Evolutionary conservation across 805 yeast genomes (phyloP).

Genomic region (Monosporozyma servazzii): DNA sequence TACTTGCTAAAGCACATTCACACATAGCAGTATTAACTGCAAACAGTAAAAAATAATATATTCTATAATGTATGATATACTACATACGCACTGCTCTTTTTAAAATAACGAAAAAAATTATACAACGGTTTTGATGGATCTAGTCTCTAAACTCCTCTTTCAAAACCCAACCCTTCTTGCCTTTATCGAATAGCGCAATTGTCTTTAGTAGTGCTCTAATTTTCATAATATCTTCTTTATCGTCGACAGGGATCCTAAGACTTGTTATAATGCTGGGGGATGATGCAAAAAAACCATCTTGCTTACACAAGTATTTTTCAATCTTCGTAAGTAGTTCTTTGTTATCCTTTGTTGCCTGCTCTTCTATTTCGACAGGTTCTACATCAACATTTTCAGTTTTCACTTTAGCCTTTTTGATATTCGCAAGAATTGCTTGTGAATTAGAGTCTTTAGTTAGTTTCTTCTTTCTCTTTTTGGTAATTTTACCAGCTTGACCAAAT

Average conservation of each 20-base stretch:
- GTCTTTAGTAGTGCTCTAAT: slow-evolving; percentile 60
- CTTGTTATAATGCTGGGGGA: slow-evolving; percentile 40
- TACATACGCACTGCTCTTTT: background rate
- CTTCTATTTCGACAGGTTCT: slow-evolving; percentile 10
- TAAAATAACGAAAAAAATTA: too few species aligned
- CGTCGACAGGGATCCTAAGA: slow-evolving; percentile 33
- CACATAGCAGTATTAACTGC: background rate
- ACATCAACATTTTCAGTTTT: slow-evolving; percentile 2
- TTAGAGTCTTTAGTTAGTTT: slow-evolving; percentile 5
- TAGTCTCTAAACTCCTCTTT: slow-evolving; percentile 28
- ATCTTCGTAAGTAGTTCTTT: slow-evolving; percentile 21
- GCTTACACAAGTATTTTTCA: slow-evolving; percentile 31
- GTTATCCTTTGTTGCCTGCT: background rate
- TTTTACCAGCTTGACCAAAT: slow-evolving; percentile 75
- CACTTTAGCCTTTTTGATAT: slow-evolving; percentile 13
- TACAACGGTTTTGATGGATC: background rate
- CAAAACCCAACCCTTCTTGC: slow-evolving; percentile 53
- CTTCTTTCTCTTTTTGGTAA: slow-evolving; percentile 19
- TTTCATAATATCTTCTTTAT: slow-evolving; percentile 47
- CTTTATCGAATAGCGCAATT: slow-evolving; percentile 60
- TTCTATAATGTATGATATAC: background rate
- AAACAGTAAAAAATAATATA: background rate
- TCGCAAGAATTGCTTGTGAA: slow-evolving; percentile 21
- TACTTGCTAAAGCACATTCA: too few species aligned
- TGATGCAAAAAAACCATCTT: slow-evolving; percentile 35